Percentiles rank a stretch among this genome's conserved stretches.
phyloP scores from a whole-genome alignment of 306 rosid genomes.

The Amphicarpaea edgeworthii region DNA sequence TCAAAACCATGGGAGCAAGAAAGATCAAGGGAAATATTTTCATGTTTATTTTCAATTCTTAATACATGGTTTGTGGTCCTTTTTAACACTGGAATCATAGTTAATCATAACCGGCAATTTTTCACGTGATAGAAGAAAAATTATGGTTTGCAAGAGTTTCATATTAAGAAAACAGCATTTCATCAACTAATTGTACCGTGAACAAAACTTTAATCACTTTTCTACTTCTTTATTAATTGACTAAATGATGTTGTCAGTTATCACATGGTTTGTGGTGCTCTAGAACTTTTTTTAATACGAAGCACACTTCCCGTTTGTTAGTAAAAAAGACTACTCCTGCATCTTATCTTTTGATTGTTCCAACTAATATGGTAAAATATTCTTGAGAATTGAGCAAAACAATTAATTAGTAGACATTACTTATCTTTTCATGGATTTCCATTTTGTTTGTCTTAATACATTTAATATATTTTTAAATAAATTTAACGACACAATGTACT shows the following conservation, averaged over 20 bases:
- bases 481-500: too few relatives aligned
- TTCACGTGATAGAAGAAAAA: background rate
- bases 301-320: background rate
- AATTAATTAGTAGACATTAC: background rate
- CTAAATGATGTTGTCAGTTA: slow-evolving; percentile 10
- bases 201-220: background rate
- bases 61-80: background rate
- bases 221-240: slow-evolving; percentile 20
- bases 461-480: too few relatives aligned
- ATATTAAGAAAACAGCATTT: background rate
- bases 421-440: background rate
- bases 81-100: background rate
- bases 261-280: slow-evolving; percentile 40
- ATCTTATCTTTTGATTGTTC: background rate
- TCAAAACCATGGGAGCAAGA: background rate
- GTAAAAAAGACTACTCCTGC: background rate
- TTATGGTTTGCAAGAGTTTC: background rate
- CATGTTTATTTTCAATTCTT: background rate
- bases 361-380: background rate
- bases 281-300: slow-evolving; percentile 17
- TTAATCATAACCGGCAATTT: background rate
- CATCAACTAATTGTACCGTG: background rate
- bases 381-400: background rate
- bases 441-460: background rate
- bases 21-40: slow-evolving; percentile 25